Conservation (phyloP, 768 basidiomycete species). For the Lactifluus pinguis region DNA sequence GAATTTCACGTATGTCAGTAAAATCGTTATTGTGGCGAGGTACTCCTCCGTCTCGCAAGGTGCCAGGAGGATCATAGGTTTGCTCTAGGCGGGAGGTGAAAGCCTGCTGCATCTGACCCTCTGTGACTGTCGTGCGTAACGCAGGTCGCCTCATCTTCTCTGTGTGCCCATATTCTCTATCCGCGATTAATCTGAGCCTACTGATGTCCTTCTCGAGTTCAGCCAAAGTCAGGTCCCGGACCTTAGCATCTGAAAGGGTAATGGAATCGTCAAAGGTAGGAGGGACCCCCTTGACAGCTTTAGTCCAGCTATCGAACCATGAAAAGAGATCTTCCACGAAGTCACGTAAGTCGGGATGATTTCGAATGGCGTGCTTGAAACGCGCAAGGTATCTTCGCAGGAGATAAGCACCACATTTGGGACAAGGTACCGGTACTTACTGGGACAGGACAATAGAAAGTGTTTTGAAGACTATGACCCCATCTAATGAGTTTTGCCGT, state of each 20-base stretch:
- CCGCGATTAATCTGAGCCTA: conserved; percentile 35
- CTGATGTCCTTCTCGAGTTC: conserved; percentile 28
- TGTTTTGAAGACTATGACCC: conserved; percentile 24
- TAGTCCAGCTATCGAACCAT: conserved; percentile 42
- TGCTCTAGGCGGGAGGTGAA: conserved; percentile 32
- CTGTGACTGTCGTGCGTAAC: conserved; percentile 1
- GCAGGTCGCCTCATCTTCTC: conserved; percentile 12
- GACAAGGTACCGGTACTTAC: background rate
- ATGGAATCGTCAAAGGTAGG: conserved; percentile 41
- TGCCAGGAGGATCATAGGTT: conserved; percentile 49
- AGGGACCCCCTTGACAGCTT: conserved; percentile 29
- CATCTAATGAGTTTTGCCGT: conserved; percentile 17
- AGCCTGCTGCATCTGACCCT: conserved; percentile 26
- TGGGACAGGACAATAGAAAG: conserved; percentile 20
- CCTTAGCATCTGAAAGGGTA: conserved; percentile 16
- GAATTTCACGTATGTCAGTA: conserved; percentile 44
- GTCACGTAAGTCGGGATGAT: conserved; percentile 34
- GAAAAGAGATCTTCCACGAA: conserved; percentile 34
- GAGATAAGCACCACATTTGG: background rate
- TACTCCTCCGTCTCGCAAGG: conserved; percentile 34
- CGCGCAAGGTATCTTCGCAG: conserved; percentile 40
- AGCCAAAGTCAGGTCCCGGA: conserved; percentile 30
- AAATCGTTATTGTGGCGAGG: conserved; percentile 65
- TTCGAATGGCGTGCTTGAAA: conserved; percentile 44
- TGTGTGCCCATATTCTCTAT: conserved; percentile 37